Evolutionary conservation across 352 stramenopile genomes (phyloP).

Genomic region (Globisporangium viniferum): DNA sequence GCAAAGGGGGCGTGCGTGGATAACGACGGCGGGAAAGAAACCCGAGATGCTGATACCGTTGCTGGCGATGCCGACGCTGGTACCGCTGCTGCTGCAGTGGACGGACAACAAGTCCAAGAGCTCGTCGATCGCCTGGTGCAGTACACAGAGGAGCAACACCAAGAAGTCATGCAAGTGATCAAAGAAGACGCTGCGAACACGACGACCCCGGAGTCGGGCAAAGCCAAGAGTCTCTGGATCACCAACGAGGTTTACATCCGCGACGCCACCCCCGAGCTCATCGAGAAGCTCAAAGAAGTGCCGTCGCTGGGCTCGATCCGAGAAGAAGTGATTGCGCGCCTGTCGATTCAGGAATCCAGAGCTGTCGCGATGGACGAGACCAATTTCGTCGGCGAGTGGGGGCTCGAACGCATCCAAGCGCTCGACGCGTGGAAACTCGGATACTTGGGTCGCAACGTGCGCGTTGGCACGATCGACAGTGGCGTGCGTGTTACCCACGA

Average conservation of each 20-base stretch:
- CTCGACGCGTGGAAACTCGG: slow-evolving; percentile 34
- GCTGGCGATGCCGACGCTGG: neutral
- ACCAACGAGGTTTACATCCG: slow-evolving; percentile 43
- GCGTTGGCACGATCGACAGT: slow-evolving; percentile 47
- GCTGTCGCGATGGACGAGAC: slow-evolving; percentile 15
- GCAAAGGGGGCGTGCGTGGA: slow-evolving; percentile 11
- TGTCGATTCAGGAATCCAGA: slow-evolving; percentile 16
- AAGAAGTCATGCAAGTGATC: slow-evolving; percentile 27
- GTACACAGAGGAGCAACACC: slow-evolving; percentile 27
- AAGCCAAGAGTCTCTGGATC: slow-evolving; percentile 43
- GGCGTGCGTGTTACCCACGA: slow-evolving; percentile 37
- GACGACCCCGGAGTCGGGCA: slow-evolving; percentile 2
- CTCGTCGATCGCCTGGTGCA: slow-evolving; percentile 29
- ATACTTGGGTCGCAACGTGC: slow-evolving; percentile 32
- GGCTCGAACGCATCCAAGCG: slow-evolving; percentile 35
- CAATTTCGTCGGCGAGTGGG: slow-evolving; percentile 32
- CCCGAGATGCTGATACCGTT: neutral
- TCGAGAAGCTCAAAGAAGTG: slow-evolving; percentile 29
- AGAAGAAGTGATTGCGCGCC: slow-evolving; percentile 20
- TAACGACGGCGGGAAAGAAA: slow-evolving; percentile 3
- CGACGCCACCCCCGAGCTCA: slow-evolving; percentile 28
- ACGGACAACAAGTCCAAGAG: slow-evolving; percentile 21
- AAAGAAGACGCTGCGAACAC: slow-evolving; percentile 13
- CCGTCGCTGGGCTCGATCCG: slow-evolving; percentile 28
- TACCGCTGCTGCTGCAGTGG: slow-evolving; percentile 11